Evolutionary conservation across 1,139 yeast species (phyloP).

Genomic region (Hanseniaspora sp.): DNA sequence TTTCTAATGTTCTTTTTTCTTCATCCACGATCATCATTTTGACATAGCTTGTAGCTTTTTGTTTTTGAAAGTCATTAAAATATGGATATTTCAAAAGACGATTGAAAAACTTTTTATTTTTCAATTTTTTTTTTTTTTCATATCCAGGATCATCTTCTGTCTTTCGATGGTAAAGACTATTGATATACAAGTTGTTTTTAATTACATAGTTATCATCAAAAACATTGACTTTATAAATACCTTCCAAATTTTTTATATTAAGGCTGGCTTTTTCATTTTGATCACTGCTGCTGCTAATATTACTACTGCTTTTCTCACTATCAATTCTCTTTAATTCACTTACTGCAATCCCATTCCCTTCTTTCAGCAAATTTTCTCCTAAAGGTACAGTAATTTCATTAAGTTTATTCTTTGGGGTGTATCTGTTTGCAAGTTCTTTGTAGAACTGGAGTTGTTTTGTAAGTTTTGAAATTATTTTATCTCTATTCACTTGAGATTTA

Average conservation of each 20-base stretch:
- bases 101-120: background rate
- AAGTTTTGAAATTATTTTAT: background rate
- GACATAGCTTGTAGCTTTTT: background rate
- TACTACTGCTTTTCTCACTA: background rate
- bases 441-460: background rate
- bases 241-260: background rate
- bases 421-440: background rate
- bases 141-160: background rate
- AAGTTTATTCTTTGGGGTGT: background rate
- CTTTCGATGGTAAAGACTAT: background rate
- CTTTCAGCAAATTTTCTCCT: background rate
- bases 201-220: background rate
- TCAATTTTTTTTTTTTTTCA: background rate
- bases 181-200: background rate
- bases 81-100: background rate
- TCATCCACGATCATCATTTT: background rate
- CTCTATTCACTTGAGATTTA: background rate
- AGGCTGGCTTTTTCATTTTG: background rate
- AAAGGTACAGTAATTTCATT: background rate
- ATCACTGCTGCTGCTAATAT: background rate
- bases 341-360: background rate
- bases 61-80: background rate
- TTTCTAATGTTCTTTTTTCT: background rate
- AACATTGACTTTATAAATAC: background rate
- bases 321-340: background rate